Percentiles rank a stretch among this genome's conserved stretches.
phyloP scores from a whole-genome alignment of 306 rosid genomes.

The Ceratonia siliqua region DNA sequence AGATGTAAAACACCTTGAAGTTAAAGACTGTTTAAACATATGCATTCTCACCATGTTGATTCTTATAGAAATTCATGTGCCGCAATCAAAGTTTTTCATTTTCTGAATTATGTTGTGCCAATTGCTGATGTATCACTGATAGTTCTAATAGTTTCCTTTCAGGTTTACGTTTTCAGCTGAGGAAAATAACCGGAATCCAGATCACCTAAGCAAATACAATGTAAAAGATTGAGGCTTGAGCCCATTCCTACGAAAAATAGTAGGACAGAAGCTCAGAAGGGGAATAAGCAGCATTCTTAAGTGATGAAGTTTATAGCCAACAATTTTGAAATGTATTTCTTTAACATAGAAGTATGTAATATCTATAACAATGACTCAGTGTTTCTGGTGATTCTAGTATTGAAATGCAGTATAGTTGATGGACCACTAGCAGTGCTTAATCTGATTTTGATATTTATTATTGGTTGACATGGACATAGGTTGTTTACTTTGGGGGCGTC shows the following conservation, averaged over 20 bases:
- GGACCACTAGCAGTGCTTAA: not conserved
- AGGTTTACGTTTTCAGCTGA: constrained; percentile 11
- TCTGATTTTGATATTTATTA: constrained; percentile 29
- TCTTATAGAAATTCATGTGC: constrained; percentile 19
- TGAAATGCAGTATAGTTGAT: constrained; percentile 28
- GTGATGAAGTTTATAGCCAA: constrained; percentile 13
- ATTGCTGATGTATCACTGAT: not conserved
- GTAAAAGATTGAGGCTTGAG: constrained; percentile 18
- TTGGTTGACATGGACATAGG: not conserved
- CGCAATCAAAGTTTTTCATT: not conserved
- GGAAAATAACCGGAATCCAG: constrained; percentile 12
- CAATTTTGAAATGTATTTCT: constrained; percentile 32
- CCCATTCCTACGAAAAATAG: constrained; percentile 11
- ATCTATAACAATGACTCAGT: not conserved
- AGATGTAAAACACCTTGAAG: not conserved
- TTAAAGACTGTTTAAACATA: not conserved
- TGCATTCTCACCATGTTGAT: not conserved
- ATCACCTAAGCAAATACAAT: constrained; percentile 19
- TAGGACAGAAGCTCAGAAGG: constrained; percentile 14
- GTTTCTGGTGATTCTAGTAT: constrained; percentile 21
- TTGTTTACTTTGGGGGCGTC: not conserved
- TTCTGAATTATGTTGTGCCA: not conserved
- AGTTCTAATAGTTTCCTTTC: constrained; percentile 8
- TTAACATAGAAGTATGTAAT: constrained; percentile 10
- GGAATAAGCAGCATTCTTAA: constrained; percentile 25